These are phyloP conservation scores for Colletotrichum sp. DNA, from an alignment of 2,329 filamentous ascomycete species.

Conservation along the genomic window DNA sequence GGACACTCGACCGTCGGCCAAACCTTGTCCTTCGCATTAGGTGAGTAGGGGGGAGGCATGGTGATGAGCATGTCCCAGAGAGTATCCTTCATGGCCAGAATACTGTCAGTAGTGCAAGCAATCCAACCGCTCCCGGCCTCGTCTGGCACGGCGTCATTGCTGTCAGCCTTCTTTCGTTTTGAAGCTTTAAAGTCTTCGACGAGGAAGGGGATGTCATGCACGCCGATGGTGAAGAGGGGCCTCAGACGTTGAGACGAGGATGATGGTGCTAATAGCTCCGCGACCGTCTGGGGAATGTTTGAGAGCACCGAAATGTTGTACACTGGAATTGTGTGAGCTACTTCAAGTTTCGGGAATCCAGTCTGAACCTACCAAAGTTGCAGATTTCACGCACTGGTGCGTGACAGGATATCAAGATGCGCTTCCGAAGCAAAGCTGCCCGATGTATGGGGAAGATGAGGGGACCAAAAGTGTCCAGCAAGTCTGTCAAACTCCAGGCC, in stretches of 20 bases:
- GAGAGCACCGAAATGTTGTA: slow-evolving; percentile 94
- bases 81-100: slow-evolving; percentile 82
- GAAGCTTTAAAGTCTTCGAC: slow-evolving; percentile 62
- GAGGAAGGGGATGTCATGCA: slow-evolving; percentile 88
- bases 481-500: slow-evolving; percentile 78
- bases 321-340: slow-evolving; percentile 56
- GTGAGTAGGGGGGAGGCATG: slow-evolving; percentile 69
- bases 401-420: slow-evolving; percentile 85
- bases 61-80: slow-evolving; percentile 92
- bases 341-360: not conserved
- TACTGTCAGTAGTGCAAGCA: slow-evolving; percentile 94
- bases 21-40: slow-evolving; percentile 61
- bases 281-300: slow-evolving; percentile 79
- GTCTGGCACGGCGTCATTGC: slow-evolving; percentile 42
- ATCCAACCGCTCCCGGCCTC: slow-evolving; percentile 76
- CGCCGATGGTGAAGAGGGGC: slow-evolving; percentile 90
- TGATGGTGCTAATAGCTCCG: slow-evolving; percentile 69
- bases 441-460: slow-evolving; percentile 91
- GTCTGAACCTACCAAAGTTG: slow-evolving; percentile 75
- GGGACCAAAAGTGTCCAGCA: slow-evolving; percentile 86
- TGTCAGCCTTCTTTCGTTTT: slow-evolving; percentile 40
- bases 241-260: slow-evolving; percentile 70
- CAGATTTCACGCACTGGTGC: slow-evolving; percentile 86
- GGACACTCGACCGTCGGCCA: slow-evolving; percentile 81
- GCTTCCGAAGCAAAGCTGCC: slow-evolving; percentile 83